Conservation (phyloP, 164 flowering plant species). For the Pachysandra terminalis region DNA sequence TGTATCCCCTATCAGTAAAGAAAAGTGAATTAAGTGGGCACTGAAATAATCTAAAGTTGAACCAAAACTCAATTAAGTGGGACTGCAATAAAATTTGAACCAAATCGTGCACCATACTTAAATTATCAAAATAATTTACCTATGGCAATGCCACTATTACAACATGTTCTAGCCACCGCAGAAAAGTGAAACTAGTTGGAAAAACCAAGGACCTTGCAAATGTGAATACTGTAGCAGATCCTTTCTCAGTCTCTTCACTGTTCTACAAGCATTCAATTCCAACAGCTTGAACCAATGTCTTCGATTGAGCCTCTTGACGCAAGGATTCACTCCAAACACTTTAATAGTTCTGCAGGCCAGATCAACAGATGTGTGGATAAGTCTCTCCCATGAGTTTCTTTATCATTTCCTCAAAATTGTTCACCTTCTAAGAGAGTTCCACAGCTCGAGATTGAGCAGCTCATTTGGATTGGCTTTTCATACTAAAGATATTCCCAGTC, state of each 20-base stretch:
- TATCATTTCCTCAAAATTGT: not conserved
- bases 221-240: not conserved
- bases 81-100: no score
- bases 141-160: not conserved
- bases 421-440: not conserved
- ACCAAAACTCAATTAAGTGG: no score
- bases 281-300: not conserved
- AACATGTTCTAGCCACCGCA: not conserved
- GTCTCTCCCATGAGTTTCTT: not conserved
- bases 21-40: not conserved
- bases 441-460: not conserved
- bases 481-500: conserved; percentile 70
- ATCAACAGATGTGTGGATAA: not conserved
- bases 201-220: not conserved
- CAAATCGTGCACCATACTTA: not conserved
- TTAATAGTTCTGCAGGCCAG: not conserved
- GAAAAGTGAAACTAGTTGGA: not conserved
- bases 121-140: not conserved
- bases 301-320: not conserved
- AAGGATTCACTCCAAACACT: not conserved
- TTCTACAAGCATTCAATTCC: not conserved
- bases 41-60: not conserved
- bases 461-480: conserved; percentile 41
- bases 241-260: not conserved
- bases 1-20: not conserved